Percentiles rank a stretch among this genome's conserved stretches.
These are phyloP conservation scores for Dendrocalamus sinicus DNA, from an alignment of 176 grass and related monocot species.

Conservation along the genomic window DNA sequence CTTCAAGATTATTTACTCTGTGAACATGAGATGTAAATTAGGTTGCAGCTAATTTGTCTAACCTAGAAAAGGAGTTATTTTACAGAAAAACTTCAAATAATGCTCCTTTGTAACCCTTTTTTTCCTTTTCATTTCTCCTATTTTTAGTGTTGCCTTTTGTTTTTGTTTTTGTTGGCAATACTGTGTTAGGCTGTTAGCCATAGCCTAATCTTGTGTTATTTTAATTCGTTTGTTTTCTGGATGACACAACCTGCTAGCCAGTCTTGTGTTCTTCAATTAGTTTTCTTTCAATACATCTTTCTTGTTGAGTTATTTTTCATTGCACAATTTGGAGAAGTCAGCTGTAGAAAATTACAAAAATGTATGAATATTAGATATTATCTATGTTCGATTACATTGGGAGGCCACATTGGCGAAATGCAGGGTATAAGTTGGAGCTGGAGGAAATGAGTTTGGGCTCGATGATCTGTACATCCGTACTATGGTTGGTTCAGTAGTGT, in stretches of 20 bases:
- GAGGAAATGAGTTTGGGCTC: no score
- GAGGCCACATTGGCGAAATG: no score
- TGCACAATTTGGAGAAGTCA: not conserved
- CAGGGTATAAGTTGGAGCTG: no score
- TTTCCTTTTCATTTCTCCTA: not conserved
- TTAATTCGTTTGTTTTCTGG: not conserved
- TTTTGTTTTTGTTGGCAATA: not conserved
- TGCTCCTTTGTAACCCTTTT: not conserved
- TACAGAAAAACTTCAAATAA: not conserved
- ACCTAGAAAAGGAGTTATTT: not conserved
- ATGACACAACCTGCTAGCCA: not conserved
- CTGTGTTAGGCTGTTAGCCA: not conserved
- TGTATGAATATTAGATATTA: not conserved
- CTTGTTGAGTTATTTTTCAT: not conserved
- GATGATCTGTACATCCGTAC: no score
- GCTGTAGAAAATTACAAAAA: not conserved
- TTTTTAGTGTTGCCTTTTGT: not conserved
- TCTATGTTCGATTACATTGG: no score
- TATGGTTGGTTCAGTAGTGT: no score
- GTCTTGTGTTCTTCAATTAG: not conserved
- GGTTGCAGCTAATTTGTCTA: not conserved
- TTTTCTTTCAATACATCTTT: not conserved
- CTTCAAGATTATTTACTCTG: not conserved
- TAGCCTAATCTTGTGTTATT: not conserved
- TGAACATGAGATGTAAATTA: constrained; percentile 5